Percentiles rank a stretch among this genome's conserved stretches.
Evolutionary conservation across 2,329 filamentous ascomycete genomes (phyloP).

Genomic region (Myriosclerotinia duriaeana): DNA sequence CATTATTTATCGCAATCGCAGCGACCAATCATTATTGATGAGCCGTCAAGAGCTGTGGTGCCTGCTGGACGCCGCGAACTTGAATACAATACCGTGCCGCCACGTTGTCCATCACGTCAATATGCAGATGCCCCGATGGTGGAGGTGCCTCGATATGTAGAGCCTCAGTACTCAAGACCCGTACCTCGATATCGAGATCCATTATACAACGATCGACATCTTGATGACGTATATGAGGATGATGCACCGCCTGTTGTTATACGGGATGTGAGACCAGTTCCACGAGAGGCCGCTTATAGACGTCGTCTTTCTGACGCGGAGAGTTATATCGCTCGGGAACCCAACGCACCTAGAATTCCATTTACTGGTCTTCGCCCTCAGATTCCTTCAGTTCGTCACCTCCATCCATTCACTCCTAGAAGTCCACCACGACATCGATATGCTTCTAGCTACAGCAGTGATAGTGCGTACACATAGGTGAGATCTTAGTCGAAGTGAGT

Average conservation of each 20-base stretch:
- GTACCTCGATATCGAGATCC: constrained; percentile 21
- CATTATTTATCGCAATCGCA: constrained; percentile 25
- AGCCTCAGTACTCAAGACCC: constrained; percentile 13
- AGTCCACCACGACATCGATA: constrained; percentile 19
- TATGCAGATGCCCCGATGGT: constrained; percentile 22
- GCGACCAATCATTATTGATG: constrained; percentile 19
- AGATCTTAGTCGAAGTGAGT: background rate
- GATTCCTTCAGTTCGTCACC: background rate
- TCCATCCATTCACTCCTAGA: constrained; percentile 18
- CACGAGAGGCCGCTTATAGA: constrained; percentile 20
- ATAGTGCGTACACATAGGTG: background rate
- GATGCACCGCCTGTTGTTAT: background rate
- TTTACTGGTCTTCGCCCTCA: constrained; percentile 22
- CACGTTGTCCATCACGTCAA: constrained; percentile 16
- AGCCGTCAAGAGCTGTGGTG: constrained; percentile 18
- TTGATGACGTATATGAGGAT: constrained; percentile 16
- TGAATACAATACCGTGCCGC: background rate
- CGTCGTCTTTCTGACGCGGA: constrained; percentile 12
- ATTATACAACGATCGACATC: constrained; percentile 4
- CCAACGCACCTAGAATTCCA: constrained; percentile 1
- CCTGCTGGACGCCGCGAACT: constrained; percentile 17
- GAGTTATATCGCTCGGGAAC: constrained; percentile 6
- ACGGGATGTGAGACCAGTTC: background rate
- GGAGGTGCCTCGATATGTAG: constrained; percentile 19
- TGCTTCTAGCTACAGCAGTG: constrained; percentile 16